phyloP scores from a whole-genome alignment of 257 asterid species.

The Striga asiatica region DNA sequence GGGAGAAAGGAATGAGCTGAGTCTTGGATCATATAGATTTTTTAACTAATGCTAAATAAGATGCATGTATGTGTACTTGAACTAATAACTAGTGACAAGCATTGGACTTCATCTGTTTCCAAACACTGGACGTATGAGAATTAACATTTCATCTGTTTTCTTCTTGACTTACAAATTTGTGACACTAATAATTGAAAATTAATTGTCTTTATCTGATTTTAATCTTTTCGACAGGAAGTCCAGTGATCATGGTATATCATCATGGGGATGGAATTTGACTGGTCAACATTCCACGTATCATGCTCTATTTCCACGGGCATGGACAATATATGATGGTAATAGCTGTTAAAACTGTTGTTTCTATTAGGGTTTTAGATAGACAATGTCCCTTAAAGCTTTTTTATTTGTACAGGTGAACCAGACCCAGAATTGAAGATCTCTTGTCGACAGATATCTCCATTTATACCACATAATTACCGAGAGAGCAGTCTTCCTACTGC shows the following conservation, averaged over 20 bases:
- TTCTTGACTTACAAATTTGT: not conserved
- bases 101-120: not conserved
- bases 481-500: conserved; percentile 99
- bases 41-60: too few relatives aligned
- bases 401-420: conserved; percentile 73
- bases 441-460: conserved; percentile 96
- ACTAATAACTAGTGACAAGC: too few relatives aligned
- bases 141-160: not conserved
- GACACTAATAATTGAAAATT: not conserved
- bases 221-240: conserved; percentile 45
- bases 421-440: conserved; percentile 94
- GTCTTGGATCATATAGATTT: too few relatives aligned
- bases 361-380: conserved; percentile 9
- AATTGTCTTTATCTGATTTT: conserved; percentile 1
- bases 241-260: conserved; percentile 80
- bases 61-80: too few relatives aligned
- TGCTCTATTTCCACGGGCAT: conserved; percentile 93
- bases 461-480: conserved; percentile 87
- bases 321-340: conserved; percentile 94
- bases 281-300: conserved; percentile 99
- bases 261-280: conserved; percentile 97
- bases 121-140: not conserved
- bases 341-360: conserved; percentile 1
- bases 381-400: conserved; percentile 1
- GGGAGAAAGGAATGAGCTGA: too few relatives aligned